phyloP scores from a whole-genome alignment of 2,329 filamentous ascomycete genomes.

The Tolypocladium album region DNA sequence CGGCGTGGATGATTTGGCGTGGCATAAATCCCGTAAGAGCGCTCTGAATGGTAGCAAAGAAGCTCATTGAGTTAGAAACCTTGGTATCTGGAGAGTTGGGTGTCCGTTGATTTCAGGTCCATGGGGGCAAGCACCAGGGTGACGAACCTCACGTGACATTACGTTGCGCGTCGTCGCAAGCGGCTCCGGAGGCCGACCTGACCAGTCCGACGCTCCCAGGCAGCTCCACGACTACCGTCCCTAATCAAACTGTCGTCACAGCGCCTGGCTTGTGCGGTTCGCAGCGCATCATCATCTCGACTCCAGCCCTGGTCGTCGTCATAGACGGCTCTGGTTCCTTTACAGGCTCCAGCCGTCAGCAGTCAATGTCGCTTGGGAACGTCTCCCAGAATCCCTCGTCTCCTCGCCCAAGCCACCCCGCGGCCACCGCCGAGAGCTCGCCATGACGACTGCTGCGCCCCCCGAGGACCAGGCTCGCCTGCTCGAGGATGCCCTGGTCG shows the following conservation, averaged over 20 bases:
- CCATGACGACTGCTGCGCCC: conserved; percentile 45
- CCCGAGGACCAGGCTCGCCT: conserved; percentile 80
- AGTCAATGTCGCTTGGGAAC: conserved; percentile 14
- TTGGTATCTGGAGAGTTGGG: too few species aligned
- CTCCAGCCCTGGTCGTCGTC: neutral
- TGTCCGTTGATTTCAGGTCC: too few species aligned
- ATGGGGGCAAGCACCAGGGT: too few species aligned
- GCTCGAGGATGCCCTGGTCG: conserved; percentile 91
- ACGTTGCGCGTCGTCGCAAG: conserved; percentile 7
- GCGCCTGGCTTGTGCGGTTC: neutral
- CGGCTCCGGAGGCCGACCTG: neutral
- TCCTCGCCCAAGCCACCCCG: conserved; percentile 19
- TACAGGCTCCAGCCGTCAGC: neutral
- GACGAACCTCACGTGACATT: conserved; percentile 7
- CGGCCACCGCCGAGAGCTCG: conserved; percentile 11
- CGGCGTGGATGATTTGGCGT: neutral
- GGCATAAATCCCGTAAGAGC: neutral
- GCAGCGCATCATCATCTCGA: neutral
- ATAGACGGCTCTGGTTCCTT: neutral
- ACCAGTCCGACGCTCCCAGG: neutral
- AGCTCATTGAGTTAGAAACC: too few species aligned
- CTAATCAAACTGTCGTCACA: neutral
- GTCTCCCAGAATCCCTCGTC: conserved; percentile 4
- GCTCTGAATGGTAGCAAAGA: neutral
- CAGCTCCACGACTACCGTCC: neutral